Conservation (phyloP, 495 filamentous ascomycete genomes). For the Aspergillus affinis region DNA sequence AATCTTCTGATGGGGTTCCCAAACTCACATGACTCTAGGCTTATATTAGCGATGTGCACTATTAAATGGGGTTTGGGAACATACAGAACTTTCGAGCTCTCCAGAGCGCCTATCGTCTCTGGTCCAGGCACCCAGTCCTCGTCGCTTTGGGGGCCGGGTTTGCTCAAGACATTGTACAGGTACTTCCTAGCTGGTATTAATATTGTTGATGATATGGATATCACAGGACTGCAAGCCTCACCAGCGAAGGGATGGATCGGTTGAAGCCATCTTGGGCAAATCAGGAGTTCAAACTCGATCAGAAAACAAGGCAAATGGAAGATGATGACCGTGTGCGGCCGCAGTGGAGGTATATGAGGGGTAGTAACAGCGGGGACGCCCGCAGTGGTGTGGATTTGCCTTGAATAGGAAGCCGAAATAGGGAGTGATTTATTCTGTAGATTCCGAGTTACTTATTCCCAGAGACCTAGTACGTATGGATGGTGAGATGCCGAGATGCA, state of each 20-base stretch:
- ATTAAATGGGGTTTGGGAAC: slow-evolving; percentile 23
- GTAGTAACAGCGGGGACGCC: neutral
- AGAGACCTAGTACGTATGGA: neutral
- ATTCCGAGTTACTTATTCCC: neutral
- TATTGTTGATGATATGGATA: slow-evolving; percentile 7
- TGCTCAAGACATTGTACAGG: slow-evolving; percentile 73
- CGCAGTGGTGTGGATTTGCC: neutral
- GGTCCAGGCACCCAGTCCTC: slow-evolving; percentile 64
- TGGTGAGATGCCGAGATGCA: neutral
- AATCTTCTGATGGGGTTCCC: neutral
- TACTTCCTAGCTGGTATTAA: slow-evolving; percentile 60
- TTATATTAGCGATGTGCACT: slow-evolving; percentile 31
- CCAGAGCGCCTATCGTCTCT: slow-evolving; percentile 58
- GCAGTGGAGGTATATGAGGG: neutral
- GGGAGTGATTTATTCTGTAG: neutral
- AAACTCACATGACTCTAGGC: slow-evolving; percentile 38
- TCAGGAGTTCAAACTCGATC: neutral
- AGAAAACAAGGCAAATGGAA: neutral
- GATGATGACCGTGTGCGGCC: neutral
- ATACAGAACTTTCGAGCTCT: slow-evolving; percentile 70
- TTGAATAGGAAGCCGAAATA: neutral
- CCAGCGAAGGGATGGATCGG: slow-evolving; percentile 21
- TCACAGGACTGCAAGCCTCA: slow-evolving; percentile 15
- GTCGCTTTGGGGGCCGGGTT: slow-evolving; percentile 76
- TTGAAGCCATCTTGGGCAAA: slow-evolving; percentile 17